phyloP scores from a whole-genome alignment of 2,329 filamentous ascomycete genomes.

The Diaporthe vexans region DNA sequence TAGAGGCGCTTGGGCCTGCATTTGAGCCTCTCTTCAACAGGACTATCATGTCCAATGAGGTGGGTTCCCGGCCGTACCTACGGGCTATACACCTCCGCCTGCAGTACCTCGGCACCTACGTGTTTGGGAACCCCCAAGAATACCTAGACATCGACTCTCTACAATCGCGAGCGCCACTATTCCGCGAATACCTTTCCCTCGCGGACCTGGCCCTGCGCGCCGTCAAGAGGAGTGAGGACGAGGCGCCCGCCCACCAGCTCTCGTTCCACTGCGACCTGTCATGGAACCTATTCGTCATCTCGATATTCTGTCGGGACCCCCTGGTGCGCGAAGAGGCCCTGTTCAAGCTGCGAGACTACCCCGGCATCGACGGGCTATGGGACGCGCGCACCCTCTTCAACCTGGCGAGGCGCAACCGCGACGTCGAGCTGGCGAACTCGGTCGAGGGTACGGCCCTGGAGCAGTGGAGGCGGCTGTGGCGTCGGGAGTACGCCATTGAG shows the following conservation, averaged over 20 bases:
- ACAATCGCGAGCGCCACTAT: conserved; percentile 46
- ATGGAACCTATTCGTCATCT: conserved; percentile 3
- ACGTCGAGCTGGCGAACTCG: conserved; percentile 21
- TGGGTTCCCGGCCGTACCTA: conserved; percentile 8
- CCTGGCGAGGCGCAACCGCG: conserved; percentile 7
- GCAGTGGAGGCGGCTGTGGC: conserved; percentile 49
- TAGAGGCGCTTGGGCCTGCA: conserved; percentile 6
- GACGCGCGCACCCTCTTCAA: conserved; percentile 2
- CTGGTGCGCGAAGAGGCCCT: conserved; percentile 14
- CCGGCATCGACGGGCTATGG: conserved; percentile 9
- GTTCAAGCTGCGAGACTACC: conserved; percentile 11
- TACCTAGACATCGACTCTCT: conserved; percentile 46
- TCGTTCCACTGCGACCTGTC: conserved; percentile 50
- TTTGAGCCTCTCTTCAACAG: conserved; percentile 50
- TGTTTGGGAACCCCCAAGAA: conserved; percentile 49
- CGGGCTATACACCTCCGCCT: conserved; percentile 9
- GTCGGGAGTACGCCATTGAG: conserved; percentile 53
- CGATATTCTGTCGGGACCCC: conserved; percentile 9
- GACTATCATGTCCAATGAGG: conserved; percentile 46
- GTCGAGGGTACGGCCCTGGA: conserved; percentile 38
- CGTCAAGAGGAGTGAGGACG: conserved; percentile 36
- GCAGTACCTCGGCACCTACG: conserved; percentile 42
- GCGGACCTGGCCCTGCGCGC: conserved; percentile 47
- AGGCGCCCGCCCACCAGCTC: conserved; percentile 46
- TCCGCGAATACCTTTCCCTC: conserved; percentile 52